Conservation (phyloP, 2,329 filamentous ascomycete genomes). For the Microcyclosporella mali region DNA sequence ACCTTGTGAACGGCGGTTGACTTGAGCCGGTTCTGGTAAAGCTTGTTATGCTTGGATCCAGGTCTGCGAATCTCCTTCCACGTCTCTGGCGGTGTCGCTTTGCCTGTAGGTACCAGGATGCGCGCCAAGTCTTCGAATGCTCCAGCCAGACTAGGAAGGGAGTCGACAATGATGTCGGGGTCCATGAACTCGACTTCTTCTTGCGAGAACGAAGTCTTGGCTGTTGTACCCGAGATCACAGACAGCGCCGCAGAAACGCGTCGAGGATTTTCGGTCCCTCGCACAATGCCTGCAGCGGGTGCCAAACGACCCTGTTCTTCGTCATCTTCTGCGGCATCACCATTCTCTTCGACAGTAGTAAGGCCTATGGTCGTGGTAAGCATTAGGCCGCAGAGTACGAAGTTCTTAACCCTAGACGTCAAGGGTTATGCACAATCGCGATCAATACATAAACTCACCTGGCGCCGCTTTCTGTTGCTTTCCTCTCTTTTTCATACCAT, state of each 20-base stretch:
- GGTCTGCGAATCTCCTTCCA: constrained; percentile 30
- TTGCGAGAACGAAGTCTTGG: constrained; percentile 41
- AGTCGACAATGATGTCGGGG: constrained; percentile 36
- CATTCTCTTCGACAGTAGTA: constrained; percentile 6
- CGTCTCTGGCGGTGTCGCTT: constrained; percentile 17
- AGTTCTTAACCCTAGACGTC: too few relatives aligned
- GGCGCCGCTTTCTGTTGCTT: constrained; percentile 4
- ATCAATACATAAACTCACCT: neutral
- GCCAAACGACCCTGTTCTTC: constrained; percentile 10
- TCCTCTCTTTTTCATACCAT: constrained; percentile 3
- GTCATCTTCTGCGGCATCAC: constrained; percentile 5
- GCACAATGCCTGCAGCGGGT: too few relatives aligned
- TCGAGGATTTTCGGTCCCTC: constrained; percentile 13
- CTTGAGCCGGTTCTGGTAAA: constrained; percentile 31
- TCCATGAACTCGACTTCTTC: constrained; percentile 40
- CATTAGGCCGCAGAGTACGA: too few relatives aligned
- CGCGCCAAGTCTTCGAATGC: constrained; percentile 25
- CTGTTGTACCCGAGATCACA: constrained; percentile 45
- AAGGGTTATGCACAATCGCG: too few relatives aligned
- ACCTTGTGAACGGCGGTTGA: constrained; percentile 32
- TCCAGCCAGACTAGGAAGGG: constrained; percentile 33
- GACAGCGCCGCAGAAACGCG: constrained; percentile 8
- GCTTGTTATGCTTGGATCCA: constrained; percentile 35
- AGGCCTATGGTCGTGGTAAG: constrained; percentile 6
- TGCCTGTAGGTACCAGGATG: constrained; percentile 25